A percentile compares a stretch with the other conserved stretches of the same genome.
These are phyloP conservation scores for Xylaria nigripes DNA, from an alignment of 495 filamentous ascomycete species.

Conservation along the genomic window DNA sequence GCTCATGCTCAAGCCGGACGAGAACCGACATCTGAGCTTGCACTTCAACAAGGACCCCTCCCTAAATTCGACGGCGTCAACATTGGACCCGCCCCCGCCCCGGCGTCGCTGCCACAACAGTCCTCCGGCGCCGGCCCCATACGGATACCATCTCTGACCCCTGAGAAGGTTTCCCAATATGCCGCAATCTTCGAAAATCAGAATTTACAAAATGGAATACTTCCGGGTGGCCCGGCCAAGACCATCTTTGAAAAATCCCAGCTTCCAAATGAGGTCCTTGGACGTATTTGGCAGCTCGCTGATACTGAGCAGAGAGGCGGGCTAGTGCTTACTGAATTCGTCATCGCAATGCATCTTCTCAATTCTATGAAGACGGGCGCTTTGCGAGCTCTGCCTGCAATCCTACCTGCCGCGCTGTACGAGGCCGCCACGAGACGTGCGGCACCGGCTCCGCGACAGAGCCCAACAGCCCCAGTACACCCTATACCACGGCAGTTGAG, in stretches of 20 bases:
- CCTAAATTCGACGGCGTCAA: constrained; percentile 80
- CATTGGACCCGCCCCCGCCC: constrained; percentile 37
- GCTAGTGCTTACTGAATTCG: constrained; percentile 85
- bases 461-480: constrained; percentile 31
- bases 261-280: constrained; percentile 81
- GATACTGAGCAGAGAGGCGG: constrained; percentile 88
- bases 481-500: constrained; percentile 41
- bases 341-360: constrained; percentile 96
- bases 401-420: constrained; percentile 78
- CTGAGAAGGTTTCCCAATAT: constrained; percentile 86
- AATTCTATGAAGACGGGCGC: constrained; percentile 79
- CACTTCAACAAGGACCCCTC: constrained; percentile 66
- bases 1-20: constrained; percentile 87
- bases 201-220: constrained; percentile 63
- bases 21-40: constrained; percentile 68
- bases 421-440: constrained; percentile 78
- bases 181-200: constrained; percentile 80
- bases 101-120: constrained; percentile 52
- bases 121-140: constrained; percentile 60
- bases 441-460: constrained; percentile 32
- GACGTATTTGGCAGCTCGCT: constrained; percentile 87
- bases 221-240: constrained; percentile 87
- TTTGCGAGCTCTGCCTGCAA: constrained; percentile 68
- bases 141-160: constrained; percentile 80
- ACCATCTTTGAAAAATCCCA: constrained; percentile 89